A percentile compares a stretch with the other conserved stretches of the same genome.
Evolutionary conservation across 2,329 filamentous ascomycete species (phyloP).

Genomic region (Phyllosticta paracitricarpa): DNA sequence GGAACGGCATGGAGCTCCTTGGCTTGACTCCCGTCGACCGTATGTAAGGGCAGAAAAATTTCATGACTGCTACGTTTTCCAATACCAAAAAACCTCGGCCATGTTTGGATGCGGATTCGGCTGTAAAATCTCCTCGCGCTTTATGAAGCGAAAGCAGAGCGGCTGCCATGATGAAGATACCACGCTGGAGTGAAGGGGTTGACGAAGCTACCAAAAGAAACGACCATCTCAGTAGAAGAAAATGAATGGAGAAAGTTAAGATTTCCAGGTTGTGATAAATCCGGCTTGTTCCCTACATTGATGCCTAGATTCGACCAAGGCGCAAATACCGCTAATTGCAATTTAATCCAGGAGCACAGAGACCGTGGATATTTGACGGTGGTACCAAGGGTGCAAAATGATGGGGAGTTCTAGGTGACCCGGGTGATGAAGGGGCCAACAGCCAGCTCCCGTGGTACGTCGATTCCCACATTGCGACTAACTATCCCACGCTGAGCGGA

Average conservation of each 20-base stretch:
- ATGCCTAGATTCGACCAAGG: neutral
- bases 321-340: too few species aligned
- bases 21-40: constrained; percentile 69
- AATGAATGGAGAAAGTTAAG: neutral
- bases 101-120: neutral
- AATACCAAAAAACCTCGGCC: neutral
- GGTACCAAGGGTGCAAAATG: too few species aligned
- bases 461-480: too few species aligned
- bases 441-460: too few species aligned
- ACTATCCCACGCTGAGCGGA: too few species aligned
- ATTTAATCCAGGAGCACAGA: too few species aligned
- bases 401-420: too few species aligned
- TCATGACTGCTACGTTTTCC: neutral
- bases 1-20: constrained; percentile 74
- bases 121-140: neutral
- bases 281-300: neutral
- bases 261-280: neutral
- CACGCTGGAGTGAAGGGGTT: neutral
- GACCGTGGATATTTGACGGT: too few species aligned
- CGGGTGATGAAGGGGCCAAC: too few species aligned
- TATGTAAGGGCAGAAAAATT: constrained; percentile 14
- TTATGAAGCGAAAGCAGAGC: neutral
- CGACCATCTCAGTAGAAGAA: neutral
- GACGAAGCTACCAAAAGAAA: neutral
- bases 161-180: neutral